Base-by-base conservation (phyloP, 2,329 filamentous ascomycete genomes). In the Dactylellina haptotyla region DNA sequence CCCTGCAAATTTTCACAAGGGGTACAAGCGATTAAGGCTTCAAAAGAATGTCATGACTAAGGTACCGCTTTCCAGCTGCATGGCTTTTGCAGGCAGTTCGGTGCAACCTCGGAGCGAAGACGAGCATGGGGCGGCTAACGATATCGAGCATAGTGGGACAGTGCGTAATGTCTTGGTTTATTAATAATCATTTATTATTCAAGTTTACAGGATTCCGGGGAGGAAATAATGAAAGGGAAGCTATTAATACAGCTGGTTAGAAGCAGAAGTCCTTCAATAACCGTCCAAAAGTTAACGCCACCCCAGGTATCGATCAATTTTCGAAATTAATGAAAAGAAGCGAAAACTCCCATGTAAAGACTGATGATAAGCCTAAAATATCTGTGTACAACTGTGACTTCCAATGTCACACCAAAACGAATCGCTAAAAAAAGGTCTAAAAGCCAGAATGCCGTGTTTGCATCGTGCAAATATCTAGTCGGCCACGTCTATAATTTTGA, bases 401-500 rank as follows among this genome's bases (percentile, higher is more conserved):
- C 34, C 14, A 41, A 39, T 30, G 50, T 51, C n/a, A 34, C 48
- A 46, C 25, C 16, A 20, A 45, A 45, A 32, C 16, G 3, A 30
- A 50, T 26, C 12, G 18, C 18, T 20, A 46, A 50, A 51, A 28
- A 32, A n/a, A 58, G 23, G 32, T 34, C 32, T 45, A 37, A 3
- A 45, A 10, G 5, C n/a, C 18, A 10, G 34, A 2, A n/a, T n/a
- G n/a, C n/a, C n/a, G n/a, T n/a, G n/a, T n/a, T n/a, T n/a, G n/a
- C n/a, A n/a, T n/a, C n/a, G n/a, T n/a, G n/a, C n/a, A n/a, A n/a
- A n/a, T n/a, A n/a, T n/a, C n/a, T n/a, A n/a, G n/a, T n/a, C n/a
- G n/a, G n/a, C 61, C 20, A 39, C 39, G 39, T 57, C 39, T 73
- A 73, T 65, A 73, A 56, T 28, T 48, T 65, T 23, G 69, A 73